Percentiles rank a stretch among this genome's conserved stretches.
phyloP scores from a whole-genome alignment of 73 alveolate genomes.

The Uronychia setigera region DNA sequence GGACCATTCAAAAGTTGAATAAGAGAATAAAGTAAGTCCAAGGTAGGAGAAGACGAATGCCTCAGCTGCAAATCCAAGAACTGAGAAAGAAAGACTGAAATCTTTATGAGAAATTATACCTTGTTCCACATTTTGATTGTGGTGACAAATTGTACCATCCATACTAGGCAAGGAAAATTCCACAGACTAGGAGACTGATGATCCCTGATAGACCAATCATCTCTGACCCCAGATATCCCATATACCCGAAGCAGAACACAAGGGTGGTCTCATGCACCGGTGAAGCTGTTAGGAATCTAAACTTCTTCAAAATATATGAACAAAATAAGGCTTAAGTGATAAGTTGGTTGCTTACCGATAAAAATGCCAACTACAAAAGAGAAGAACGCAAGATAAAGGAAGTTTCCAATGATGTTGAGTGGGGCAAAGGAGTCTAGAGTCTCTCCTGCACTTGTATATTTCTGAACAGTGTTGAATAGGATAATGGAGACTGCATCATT shows the following conservation, averaged over 20 bases:
- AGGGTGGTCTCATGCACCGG: constrained; percentile 79
- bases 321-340: constrained; percentile 44
- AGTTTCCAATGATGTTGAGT: constrained; percentile 53
- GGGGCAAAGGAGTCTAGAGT: constrained; percentile 46
- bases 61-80: constrained; percentile 83
- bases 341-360: constrained; percentile 8
- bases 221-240: constrained; percentile 75
- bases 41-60: constrained; percentile 90
- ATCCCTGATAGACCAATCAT: constrained; percentile 78
- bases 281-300: constrained; percentile 65
- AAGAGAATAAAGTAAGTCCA: constrained; percentile 83
- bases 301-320: constrained; percentile 66
- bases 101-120: not conserved
- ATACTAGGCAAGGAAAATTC: constrained; percentile 60
- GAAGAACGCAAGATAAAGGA: constrained; percentile 62
- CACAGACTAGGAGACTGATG: constrained; percentile 76
- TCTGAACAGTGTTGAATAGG: constrained; percentile 79
- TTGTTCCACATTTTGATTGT: not conserved
- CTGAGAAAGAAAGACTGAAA: constrained; percentile 52
- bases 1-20: constrained; percentile 67
- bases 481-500: constrained; percentile 96
- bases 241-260: constrained; percentile 79
- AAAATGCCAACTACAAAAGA: constrained; percentile 72
- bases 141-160: not conserved
- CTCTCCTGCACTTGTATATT: constrained; percentile 54